Base-by-base conservation (phyloP, 345 rosid species). In the Streptanthus diversifolius region DNA sequence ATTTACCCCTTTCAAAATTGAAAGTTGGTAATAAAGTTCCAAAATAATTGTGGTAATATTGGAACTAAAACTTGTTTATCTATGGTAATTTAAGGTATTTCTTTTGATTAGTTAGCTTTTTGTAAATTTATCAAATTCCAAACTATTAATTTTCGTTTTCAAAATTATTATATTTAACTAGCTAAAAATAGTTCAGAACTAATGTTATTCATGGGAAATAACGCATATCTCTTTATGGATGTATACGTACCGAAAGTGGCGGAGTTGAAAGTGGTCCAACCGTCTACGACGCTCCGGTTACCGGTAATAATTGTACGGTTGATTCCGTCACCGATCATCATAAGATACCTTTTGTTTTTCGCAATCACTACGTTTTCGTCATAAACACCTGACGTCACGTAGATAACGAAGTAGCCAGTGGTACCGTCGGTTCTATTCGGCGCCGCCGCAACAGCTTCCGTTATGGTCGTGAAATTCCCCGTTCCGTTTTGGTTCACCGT, bases 311-410 rank as follows among this genome's bases (percentile, higher is more conserved):
- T 64, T 2, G 99, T 95, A 51, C 76, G 86, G 72, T 88, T 87
- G 59, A 95, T 91, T 13, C 97, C 99, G 4, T 86, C 99, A 7
- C 98, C 99, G 2, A 91, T 75, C 79, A 95, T 91, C 95, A 91
- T 89, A 33, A 95, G 78, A 51, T 85, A 88, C 22, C 55, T 77
- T 80, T 91, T 95, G 54, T 75, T 91, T 81, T 87, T 95, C 0
- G 89, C 61, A 55, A 95, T 79, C 40, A 86, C 70, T 4, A 95
- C 78, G 10, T 90, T 85, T 77, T 95, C 99, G 36, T 91, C 85
- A 43, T 95, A 95, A 36, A 85, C 82, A 25, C 97, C 99, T 0
- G 87, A 84, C 0, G 79, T 81, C 55, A 91, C 73, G 41, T 83
- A 88, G 33, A 95, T 85, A 88, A 95, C 66, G 78, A 87, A 91